phyloP scores from a whole-genome alignment of 306 rosid genomes.

The Rosa lucieae region DNA sequence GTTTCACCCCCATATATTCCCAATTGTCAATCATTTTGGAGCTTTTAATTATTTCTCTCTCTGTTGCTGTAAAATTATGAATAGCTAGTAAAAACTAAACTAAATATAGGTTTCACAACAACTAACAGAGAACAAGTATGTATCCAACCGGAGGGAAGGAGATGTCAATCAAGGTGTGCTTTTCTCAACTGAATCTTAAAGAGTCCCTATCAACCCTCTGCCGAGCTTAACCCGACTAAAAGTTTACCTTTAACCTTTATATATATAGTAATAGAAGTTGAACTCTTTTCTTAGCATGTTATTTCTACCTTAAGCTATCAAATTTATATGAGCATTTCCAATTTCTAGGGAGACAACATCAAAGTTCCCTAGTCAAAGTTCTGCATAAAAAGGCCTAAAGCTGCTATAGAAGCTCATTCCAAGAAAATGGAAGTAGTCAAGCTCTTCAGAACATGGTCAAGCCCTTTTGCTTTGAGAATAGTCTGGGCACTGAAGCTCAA shows the following conservation, averaged over 20 bases:
- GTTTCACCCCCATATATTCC: neutral
- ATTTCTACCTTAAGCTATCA: too few relatives aligned
- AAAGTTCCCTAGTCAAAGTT: neutral
- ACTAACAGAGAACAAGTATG: neutral
- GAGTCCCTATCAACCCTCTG: neutral
- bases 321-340: too few relatives aligned
- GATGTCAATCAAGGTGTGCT: neutral
- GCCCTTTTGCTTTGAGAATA: conserved; percentile 28
- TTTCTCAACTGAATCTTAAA: neutral
- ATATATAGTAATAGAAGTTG: too few relatives aligned
- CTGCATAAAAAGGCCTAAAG: neutral
- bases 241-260: too few relatives aligned
- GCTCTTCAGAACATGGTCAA: conserved; percentile 37
- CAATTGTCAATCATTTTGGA: neutral
- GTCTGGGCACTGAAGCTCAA: conserved; percentile 44
- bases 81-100: neutral
- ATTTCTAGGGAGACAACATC: too few relatives aligned
- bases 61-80: neutral
- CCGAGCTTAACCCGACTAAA: too few relatives aligned
- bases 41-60: neutral
- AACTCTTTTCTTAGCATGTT: neutral
- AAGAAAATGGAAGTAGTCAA: conserved; percentile 29
- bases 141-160: neutral
- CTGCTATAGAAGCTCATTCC: neutral
- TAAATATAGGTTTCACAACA: neutral